phyloP scores from a whole-genome alignment of 768 basidiomycete species.

The Amanita fuliginea region DNA sequence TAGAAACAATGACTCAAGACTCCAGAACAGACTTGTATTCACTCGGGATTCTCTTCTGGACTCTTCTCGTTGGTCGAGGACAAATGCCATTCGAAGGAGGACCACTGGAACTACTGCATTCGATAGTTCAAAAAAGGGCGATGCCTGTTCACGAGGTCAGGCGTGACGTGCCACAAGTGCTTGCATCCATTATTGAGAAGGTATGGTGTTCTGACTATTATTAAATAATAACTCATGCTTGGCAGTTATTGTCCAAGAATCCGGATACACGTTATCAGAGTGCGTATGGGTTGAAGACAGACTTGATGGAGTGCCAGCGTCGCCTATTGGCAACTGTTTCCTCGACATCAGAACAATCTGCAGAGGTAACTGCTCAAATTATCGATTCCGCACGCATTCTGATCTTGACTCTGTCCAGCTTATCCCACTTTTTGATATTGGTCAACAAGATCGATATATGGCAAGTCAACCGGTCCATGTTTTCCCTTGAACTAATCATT shows the following conservation, averaged over 20 bases:
- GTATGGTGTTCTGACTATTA: conserved; percentile 16
- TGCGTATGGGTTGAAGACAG: conserved; percentile 56
- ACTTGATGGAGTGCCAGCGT: conserved; percentile 59
- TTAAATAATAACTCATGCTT: conserved; percentile 3
- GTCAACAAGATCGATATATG: conserved; percentile 51
- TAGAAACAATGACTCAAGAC: conserved; percentile 62
- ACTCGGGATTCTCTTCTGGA: conserved; percentile 66
- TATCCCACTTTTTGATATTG: conserved; percentile 60
- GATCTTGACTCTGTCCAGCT: conserved; percentile 27
- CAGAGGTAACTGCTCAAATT: conserved; percentile 28
- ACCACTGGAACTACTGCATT: conserved; percentile 52
- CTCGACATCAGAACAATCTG: conserved; percentile 42
- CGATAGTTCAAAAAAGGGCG: conserved; percentile 62
- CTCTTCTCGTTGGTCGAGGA: conserved; percentile 58
- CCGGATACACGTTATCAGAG: conserved; percentile 65
- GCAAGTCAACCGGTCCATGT: conserved; percentile 22
- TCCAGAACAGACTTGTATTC: conserved; percentile 69
- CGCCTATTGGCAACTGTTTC: conserved; percentile 50
- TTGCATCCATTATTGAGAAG: conserved; percentile 63
- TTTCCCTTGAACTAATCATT: not conserved
- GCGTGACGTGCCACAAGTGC: conserved; percentile 60
- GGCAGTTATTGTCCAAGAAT: conserved; percentile 52
- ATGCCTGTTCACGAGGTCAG: conserved; percentile 71
- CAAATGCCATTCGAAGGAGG: conserved; percentile 54
- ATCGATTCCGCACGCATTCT: conserved; percentile 5